phyloP scores from a whole-genome alignment of 2,329 filamentous ascomycete genomes.

The Madurella fahalii region DNA sequence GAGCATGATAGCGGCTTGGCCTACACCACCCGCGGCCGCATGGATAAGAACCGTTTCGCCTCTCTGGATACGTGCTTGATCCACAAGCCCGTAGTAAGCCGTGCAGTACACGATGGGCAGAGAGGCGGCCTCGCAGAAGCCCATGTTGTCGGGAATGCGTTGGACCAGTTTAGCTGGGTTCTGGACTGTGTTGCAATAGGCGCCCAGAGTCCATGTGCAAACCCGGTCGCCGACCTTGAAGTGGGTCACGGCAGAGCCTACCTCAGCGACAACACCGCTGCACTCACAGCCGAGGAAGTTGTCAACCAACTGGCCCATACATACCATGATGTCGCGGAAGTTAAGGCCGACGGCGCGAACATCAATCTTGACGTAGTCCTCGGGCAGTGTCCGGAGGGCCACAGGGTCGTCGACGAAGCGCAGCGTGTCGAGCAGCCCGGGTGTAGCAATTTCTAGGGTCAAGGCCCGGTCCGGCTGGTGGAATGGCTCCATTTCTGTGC shows the following conservation, averaged over 20 bases:
- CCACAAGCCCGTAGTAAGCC: conserved; percentile 26
- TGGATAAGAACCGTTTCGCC: conserved; percentile 26
- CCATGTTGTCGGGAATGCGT: conserved; percentile 5
- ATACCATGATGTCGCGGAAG: conserved; percentile 38
- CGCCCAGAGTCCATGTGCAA: conserved; percentile 20
- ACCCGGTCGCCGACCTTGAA: conserved; percentile 27
- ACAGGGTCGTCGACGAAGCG: conserved; percentile 23
- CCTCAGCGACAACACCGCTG: conserved; percentile 20
- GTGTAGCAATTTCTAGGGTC: background rate
- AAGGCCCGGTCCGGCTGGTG: background rate
- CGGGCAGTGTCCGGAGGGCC: conserved; percentile 7
- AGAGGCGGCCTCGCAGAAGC: conserved; percentile 14
- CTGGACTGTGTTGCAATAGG: conserved; percentile 22
- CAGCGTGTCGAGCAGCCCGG: conserved; percentile 29
- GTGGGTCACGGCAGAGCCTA: conserved; percentile 19
- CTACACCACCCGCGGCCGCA: conserved; percentile 9
- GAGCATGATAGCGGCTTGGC: conserved; percentile 12
- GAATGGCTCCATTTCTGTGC: background rate
- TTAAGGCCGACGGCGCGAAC: conserved; percentile 34
- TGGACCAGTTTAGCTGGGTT: background rate
- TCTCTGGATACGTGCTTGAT: conserved; percentile 18
- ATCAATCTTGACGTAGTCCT: conserved; percentile 35
- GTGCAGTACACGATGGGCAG: conserved; percentile 18
- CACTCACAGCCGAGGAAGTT: conserved; percentile 22
- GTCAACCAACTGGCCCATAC: conserved; percentile 30